Base-by-base conservation (phyloP, 805 yeast genomes). In the Metschnikowia gelsemii region DNA sequence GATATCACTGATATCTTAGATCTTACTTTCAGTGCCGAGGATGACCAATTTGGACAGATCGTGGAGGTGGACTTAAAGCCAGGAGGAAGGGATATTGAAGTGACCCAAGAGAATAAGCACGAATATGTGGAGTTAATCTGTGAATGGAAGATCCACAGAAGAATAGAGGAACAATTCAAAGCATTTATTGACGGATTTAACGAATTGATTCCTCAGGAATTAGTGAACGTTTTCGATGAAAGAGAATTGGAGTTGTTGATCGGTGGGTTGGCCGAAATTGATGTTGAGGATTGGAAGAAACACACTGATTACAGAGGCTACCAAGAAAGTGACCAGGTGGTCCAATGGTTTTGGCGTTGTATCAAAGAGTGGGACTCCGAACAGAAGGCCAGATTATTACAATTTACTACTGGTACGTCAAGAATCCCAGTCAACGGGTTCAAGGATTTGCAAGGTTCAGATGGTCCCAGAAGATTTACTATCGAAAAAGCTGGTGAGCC, bases 401-500 rank as follows among this genome's bases (percentile, higher is more conserved):
- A 93, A 67, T 93, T 93, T 63, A 91, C 99, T 16, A 93, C 99
- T 1, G 99, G 99, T 76, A 93, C 99, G 3, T 89, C 97, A 17
- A 84, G 99, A 72, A 93, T 93, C 43, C 99, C 99, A 6, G 99
- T 93, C 50, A 93, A 91, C 66, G 99, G 99, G 29, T 93, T 93
- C 76, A 93, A 93, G 66, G 99, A 93, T 67, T 75, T 93, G 56
- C 99, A 93, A 70, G 99, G 99, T 52, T 86, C 96, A 18, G 99
- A 93, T 69, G 99, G 99, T 44, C 99, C 99, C 40, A 86, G 99
- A 76, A 80, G 98, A 62, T 93, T 93, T 66, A 93, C 99, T 5
- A 91, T 93, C 63, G 99, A 93, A 65, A 90, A 90, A 65, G 98
- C 98, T 8, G 99, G 99, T 44, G 98, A 91, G 63, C 59, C 84